These are phyloP conservation scores for Pelargonium australe DNA, from an alignment of 441 rosid genomes.

Conservation along the genomic window DNA sequence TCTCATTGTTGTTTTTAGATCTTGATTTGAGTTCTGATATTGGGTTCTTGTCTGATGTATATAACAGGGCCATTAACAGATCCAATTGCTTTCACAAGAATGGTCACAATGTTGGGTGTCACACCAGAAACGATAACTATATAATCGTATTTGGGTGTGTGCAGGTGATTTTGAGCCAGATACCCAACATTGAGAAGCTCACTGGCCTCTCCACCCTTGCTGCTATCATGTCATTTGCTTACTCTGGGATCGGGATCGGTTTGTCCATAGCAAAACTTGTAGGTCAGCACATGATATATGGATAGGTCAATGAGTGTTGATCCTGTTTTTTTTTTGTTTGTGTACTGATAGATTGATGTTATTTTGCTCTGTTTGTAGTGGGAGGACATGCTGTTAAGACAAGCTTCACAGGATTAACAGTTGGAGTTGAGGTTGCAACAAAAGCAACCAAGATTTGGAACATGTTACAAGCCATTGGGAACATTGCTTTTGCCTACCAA, in stretches of 20 bases:
- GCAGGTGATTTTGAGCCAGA: constrained; percentile 31
- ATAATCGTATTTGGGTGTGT: constrained; percentile 31
- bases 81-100: constrained; percentile 36
- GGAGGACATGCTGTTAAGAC: constrained; percentile 27
- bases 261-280: constrained; percentile 32
- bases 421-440: constrained; percentile 41
- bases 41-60: too few species aligned
- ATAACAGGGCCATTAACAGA: constrained; percentile 32
- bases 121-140: constrained; percentile 20
- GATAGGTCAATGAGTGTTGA: not conserved
- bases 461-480: constrained; percentile 46
- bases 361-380: constrained; percentile 11
- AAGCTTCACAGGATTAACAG: constrained; percentile 36
- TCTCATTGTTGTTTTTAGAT: not conserved
- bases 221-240: constrained; percentile 36
- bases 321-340: not conserved
- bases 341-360: too few species aligned
- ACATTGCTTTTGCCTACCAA: constrained; percentile 61
- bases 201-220: constrained; percentile 37
- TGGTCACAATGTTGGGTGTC: constrained; percentile 30
- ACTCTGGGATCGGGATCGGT: constrained; percentile 32
- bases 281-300: constrained; percentile 12
- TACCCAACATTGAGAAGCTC: constrained; percentile 35
- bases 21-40: not conserved
- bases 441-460: constrained; percentile 44